Conservation (phyloP, 768 basidiomycete species). For the Tricholoma hemisulphureum region DNA sequence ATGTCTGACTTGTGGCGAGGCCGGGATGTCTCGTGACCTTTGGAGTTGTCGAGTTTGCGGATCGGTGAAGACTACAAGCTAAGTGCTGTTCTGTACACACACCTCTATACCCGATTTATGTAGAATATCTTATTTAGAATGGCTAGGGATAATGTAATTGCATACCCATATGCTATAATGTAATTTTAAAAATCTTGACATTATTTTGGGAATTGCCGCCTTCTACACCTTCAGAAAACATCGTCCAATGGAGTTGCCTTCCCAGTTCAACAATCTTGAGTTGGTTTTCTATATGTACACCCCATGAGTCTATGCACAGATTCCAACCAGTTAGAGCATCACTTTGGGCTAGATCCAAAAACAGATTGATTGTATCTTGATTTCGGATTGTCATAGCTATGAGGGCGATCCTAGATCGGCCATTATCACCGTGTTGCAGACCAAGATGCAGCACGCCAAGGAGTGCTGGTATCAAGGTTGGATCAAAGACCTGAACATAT, state of each 20-base stretch:
- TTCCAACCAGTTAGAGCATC: background rate
- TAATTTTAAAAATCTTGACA: constrained; percentile 48
- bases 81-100: constrained; percentile 21
- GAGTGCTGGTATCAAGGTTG: constrained; percentile 55
- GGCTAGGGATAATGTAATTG: background rate
- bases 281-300: constrained; percentile 12
- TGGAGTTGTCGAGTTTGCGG: constrained; percentile 82
- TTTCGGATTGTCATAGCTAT: constrained; percentile 61
- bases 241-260: constrained; percentile 6
- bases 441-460: constrained; percentile 48
- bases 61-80: constrained; percentile 45
- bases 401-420: constrained; percentile 30
- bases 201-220: constrained; percentile 30
- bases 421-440: constrained; percentile 28
- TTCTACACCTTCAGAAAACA: constrained; percentile 32
- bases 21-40: constrained; percentile 57
- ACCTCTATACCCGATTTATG: background rate
- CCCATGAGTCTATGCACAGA: constrained; percentile 12
- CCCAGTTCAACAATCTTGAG: constrained; percentile 29
- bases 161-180: constrained; percentile 12
- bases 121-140: background rate
- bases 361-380: constrained; percentile 46
- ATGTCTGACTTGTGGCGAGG: constrained; percentile 63
- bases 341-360: constrained; percentile 40
- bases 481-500: constrained; percentile 61